These are phyloP conservation scores for Crithidia thermophila DNA, from an alignment of 208 protist genomes.

Conservation along the genomic window DNA sequence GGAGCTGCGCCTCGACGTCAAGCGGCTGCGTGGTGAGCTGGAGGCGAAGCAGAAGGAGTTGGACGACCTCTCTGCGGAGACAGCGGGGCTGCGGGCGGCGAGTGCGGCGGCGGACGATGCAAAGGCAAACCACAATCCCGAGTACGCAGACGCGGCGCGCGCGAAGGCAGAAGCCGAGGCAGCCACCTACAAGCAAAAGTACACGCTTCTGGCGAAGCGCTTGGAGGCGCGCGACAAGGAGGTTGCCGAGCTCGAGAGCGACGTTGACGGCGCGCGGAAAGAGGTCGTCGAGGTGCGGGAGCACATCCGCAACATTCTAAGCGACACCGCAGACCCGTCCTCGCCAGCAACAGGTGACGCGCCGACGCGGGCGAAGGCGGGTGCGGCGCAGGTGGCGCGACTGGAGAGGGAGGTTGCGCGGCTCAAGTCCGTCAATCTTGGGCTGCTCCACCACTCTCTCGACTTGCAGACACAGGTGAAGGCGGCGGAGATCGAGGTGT, in stretches of 20 bases:
- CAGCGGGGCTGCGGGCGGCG: conserved; percentile 28
- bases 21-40: conserved; percentile 30
- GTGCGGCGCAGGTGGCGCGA: conserved; percentile 25
- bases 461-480: conserved; percentile 76
- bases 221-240: conserved; percentile 71
- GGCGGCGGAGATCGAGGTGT: conserved; percentile 66
- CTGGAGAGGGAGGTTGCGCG: conserved; percentile 76
- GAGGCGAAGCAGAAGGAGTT: conserved; percentile 48
- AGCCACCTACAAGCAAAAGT: conserved; percentile 79
- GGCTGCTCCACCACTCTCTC: conserved; percentile 76
- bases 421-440: conserved; percentile 88
- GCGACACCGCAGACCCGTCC: conserved; percentile 13
- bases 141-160: conserved; percentile 29
- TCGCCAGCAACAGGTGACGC: not conserved
- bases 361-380: conserved; percentile 13
- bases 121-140: not conserved
- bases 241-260: conserved; percentile 69
- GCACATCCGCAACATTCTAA: conserved; percentile 44
- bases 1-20: conserved; percentile 42
- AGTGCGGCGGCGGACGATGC: conserved; percentile 5
- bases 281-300: conserved; percentile 58
- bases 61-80: conserved; percentile 39
- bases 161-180: conserved; percentile 73
- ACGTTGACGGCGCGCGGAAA: conserved; percentile 57
- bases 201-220: conserved; percentile 60